Evolutionary conservation across 139 green algal species (phyloP).

Genomic region (Chlorella sp.): DNA sequence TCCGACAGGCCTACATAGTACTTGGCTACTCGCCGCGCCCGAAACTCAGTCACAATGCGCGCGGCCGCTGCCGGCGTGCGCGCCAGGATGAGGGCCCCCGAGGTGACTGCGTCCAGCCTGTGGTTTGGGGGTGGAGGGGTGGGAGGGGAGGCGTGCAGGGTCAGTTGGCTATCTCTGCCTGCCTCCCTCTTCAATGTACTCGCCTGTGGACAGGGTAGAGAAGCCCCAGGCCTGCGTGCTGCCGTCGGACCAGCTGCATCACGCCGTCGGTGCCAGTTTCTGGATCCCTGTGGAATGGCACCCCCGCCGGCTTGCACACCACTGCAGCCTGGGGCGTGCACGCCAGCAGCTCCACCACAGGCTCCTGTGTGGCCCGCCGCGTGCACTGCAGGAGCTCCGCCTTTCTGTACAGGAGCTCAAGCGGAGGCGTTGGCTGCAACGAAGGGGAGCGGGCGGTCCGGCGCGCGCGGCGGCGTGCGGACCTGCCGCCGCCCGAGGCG

Average conservation of each 20-base stretch:
- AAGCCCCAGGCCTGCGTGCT: conserved; percentile 13
- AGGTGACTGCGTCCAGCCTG: conserved; percentile 40
- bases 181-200: too few relatives aligned
- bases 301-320: conserved; percentile 21
- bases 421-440: too few relatives aligned
- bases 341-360: too few relatives aligned
- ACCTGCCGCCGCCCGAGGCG: too few relatives aligned
- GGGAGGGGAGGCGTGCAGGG: too few relatives aligned
- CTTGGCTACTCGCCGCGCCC: conserved; percentile 20
- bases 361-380: too few relatives aligned
- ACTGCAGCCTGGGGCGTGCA: conserved; percentile 15
- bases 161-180: too few relatives aligned
- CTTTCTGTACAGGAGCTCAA: too few relatives aligned
- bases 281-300: conserved; percentile 21
- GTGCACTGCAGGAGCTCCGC: too few relatives aligned
- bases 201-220: conserved; percentile 31
- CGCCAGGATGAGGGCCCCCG: conserved; percentile 31
- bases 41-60: conserved; percentile 24
- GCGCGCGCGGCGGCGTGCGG: too few relatives aligned
- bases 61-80: conserved; percentile 17
- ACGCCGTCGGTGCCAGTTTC: background rate
- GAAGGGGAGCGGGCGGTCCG: too few relatives aligned
- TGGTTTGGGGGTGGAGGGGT: too few relatives aligned
- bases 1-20: conserved; percentile 47
- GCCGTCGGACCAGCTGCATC: conserved; percentile 4